Evolutionary conservation across 805 yeast species (phyloP).

Genomic region (Kregervanrija fluxuum): DNA sequence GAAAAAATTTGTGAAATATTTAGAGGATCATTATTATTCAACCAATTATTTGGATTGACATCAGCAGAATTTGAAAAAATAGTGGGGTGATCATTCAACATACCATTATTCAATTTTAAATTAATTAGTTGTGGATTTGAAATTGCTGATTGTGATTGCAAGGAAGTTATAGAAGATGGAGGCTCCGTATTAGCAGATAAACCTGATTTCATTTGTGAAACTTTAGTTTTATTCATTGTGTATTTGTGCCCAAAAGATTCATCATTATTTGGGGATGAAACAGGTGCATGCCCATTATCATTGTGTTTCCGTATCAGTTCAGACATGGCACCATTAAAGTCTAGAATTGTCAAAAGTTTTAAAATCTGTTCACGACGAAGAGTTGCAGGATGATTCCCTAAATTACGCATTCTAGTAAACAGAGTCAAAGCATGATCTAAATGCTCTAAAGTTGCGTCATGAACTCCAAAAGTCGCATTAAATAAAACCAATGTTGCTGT

Average conservation of each 20-base stretch:
- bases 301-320: slow-evolving; percentile 51
- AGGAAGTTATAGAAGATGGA: no score
- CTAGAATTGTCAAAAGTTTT: slow-evolving; percentile 56
- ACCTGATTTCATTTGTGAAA: no score
- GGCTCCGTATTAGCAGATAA: no score
- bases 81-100: no score
- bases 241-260: slow-evolving; percentile 7
- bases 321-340: slow-evolving; percentile 59
- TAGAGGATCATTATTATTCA: no score
- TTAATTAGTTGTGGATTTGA: no score
- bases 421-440: slow-evolving; percentile 64
- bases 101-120: no score
- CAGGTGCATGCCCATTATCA: slow-evolving; percentile 32
- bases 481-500: slow-evolving; percentile 67
- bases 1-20: slow-evolving; percentile 11
- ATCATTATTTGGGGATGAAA: slow-evolving; percentile 15
- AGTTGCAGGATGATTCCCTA: slow-evolving; percentile 79
- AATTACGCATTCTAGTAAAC: slow-evolving; percentile 66
- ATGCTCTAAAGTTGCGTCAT: slow-evolving; percentile 65
- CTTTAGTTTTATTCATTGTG: no score
- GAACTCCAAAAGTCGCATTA: slow-evolving; percentile 76
- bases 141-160: no score
- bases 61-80: no score
- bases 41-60: no score
- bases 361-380: slow-evolving; percentile 64